A percentile compares a stretch with the other conserved stretches of the same genome.
Evolutionary conservation across 2,329 filamentous ascomycete species (phyloP).

Genomic region (Penicillium verrucosum): DNA sequence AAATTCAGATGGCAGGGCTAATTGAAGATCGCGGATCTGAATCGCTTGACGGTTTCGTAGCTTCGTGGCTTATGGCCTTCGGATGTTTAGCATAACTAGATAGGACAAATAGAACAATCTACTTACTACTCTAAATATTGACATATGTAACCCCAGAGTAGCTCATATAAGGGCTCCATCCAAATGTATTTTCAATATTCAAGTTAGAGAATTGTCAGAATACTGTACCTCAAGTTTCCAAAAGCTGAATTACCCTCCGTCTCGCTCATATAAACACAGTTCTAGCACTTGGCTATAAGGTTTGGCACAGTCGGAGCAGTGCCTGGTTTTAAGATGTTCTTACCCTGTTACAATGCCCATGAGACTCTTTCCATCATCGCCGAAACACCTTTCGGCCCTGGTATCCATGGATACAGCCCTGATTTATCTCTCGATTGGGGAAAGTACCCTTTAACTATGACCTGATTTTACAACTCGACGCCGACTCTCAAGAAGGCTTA

Average conservation of each 20-base stretch:
- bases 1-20: conserved; percentile 44
- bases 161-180: background rate
- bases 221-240: too few relatives aligned
- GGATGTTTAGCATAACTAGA: background rate
- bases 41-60: background rate
- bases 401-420: background rate
- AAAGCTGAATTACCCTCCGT: too few relatives aligned
- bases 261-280: too few relatives aligned
- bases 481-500: background rate
- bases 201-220: too few relatives aligned
- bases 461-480: background rate
- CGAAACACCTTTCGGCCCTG: background rate
- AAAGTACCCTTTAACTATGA: background rate
- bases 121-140: too few relatives aligned
- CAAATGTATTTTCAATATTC: background rate
- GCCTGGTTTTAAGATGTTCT: background rate
- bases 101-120: too few relatives aligned
- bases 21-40: background rate
- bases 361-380: background rate
- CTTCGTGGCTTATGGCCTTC: background rate
- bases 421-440: background rate
- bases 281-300: background rate
- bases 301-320: background rate
- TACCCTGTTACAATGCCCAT: background rate
- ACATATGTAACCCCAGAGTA: background rate